Conservation (phyloP, 345 rosid species). For the Rhodamnia rubescens region DNA sequence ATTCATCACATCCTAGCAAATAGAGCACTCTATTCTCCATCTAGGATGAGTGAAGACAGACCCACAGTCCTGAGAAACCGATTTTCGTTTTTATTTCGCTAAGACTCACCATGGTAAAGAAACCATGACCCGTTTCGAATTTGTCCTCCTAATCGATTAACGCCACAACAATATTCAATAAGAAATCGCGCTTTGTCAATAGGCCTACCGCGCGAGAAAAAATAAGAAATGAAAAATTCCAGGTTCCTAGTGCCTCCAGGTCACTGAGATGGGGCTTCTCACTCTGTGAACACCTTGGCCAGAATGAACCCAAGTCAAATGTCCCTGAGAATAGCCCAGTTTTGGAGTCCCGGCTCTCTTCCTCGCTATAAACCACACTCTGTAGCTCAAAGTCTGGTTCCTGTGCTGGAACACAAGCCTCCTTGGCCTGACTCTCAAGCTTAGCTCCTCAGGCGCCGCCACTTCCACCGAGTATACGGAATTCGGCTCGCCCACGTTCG, state of each 20-base stretch:
- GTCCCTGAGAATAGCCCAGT: constrained; percentile 40
- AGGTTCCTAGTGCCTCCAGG: constrained; percentile 29
- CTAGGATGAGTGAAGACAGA: too few relatives aligned
- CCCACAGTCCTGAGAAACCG: not conserved
- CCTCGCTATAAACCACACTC: constrained; percentile 45
- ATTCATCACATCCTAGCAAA: not conserved
- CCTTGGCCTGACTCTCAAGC: constrained; percentile 50
- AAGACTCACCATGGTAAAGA: not conserved
- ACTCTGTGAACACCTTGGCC: constrained; percentile 35
- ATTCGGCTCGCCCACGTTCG: constrained; percentile 65
- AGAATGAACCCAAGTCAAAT: constrained; percentile 70
- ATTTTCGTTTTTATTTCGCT: not conserved
- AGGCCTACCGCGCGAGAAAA: not conserved
- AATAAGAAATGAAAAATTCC: not conserved
- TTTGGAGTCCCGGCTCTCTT: constrained; percentile 15
- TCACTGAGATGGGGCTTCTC: constrained; percentile 79
- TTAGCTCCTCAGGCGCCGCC: constrained; percentile 43
- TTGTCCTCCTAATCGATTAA: not conserved
- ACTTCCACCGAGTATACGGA: constrained; percentile 61
- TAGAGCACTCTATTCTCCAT: not conserved
- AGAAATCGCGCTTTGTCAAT: not conserved
- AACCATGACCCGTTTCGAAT: not conserved
- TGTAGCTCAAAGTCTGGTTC: constrained; percentile 52
- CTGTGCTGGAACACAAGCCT: constrained; percentile 34
- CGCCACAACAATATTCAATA: not conserved